Percentiles rank a stretch among this genome's conserved stretches.
phyloP scores from a whole-genome alignment of 2,329 filamentous ascomycete genomes.

The Zymoseptoria crescenta region DNA sequence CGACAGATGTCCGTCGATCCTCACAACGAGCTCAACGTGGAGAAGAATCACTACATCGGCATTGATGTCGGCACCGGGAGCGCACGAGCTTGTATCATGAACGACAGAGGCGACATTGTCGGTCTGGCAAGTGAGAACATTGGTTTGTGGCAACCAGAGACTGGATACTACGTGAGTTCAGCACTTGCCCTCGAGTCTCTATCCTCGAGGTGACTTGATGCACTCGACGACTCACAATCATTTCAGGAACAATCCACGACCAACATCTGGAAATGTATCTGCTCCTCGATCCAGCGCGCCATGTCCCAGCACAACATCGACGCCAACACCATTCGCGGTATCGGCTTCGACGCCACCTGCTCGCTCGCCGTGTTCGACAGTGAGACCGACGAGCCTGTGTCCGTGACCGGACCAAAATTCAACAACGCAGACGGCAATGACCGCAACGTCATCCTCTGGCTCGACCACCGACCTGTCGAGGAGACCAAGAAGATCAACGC shows the following conservation, averaged over 20 bases:
- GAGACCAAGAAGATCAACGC: conserved; percentile 92
- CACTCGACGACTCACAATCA: background rate
- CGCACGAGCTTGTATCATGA: conserved; percentile 91
- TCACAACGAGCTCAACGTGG: conserved; percentile 50
- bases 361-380: conserved; percentile 84
- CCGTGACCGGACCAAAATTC: conserved; percentile 85
- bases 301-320: conserved; percentile 75
- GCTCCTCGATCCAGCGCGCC: conserved; percentile 74
- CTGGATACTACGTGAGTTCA: conserved; percentile 45
- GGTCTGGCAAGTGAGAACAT: conserved; percentile 47
- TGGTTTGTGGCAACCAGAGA: conserved; percentile 46
- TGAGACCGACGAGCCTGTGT: conserved; percentile 82
- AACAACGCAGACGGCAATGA: conserved; percentile 68
- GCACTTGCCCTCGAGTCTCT: background rate
- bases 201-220: background rate
- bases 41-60: conserved; percentile 62
- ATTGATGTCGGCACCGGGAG: conserved; percentile 96
- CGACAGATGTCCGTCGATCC: conserved; percentile 44
- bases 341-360: conserved; percentile 98
- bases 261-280: conserved; percentile 95
- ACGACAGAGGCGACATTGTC: conserved; percentile 80
- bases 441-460: conserved; percentile 93
- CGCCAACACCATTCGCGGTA: conserved; percentile 67
- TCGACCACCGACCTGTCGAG: conserved; percentile 84
- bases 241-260: conserved; percentile 88